Evolutionary conservation across 805 yeast species (phyloP).

Genomic region (Metschnikowia sp.): DNA sequence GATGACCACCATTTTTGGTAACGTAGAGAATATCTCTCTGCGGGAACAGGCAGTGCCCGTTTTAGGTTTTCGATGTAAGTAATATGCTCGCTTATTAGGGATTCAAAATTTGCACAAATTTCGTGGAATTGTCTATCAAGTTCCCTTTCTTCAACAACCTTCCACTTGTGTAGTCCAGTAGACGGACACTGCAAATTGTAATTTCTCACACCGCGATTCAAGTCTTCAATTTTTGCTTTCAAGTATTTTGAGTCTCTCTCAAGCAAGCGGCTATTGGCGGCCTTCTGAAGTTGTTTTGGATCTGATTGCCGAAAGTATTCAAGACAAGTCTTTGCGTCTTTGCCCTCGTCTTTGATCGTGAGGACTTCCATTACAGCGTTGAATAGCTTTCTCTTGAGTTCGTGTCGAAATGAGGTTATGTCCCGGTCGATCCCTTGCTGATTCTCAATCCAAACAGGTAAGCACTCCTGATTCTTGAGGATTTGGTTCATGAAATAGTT

Average conservation of each 20-base stretch:
- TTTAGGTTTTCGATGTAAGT: not conserved
- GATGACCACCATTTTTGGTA: no score
- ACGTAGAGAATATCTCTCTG: no score
- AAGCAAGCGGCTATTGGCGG: not conserved
- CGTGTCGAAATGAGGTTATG: conserved; percentile 45
- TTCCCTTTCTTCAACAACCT: conserved; percentile 28
- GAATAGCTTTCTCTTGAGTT: conserved; percentile 26
- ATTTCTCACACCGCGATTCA: conserved; percentile 23
- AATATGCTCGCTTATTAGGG: not conserved
- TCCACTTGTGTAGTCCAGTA: conserved; percentile 35
- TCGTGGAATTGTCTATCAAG: conserved; percentile 19
- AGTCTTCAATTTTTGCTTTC: conserved; percentile 10
- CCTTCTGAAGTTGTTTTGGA: not conserved
- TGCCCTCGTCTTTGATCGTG: not conserved
- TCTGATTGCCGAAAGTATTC: not conserved
- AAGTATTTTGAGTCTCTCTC: conserved; percentile 5
- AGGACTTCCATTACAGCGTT: not conserved
- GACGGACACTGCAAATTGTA: conserved; percentile 42
- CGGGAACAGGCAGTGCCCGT: no score
- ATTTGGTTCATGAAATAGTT: conserved; percentile 76
- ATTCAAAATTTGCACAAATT: conserved; percentile 8
- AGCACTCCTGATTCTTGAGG: conserved; percentile 67
- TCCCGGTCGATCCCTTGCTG: conserved; percentile 55
- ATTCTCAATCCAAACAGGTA: conserved; percentile 89
- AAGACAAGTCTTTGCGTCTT: not conserved